Evolutionary conservation across 2,329 filamentous ascomycete genomes (phyloP).

Genomic region (Pseudogymnoascus sp.): DNA sequence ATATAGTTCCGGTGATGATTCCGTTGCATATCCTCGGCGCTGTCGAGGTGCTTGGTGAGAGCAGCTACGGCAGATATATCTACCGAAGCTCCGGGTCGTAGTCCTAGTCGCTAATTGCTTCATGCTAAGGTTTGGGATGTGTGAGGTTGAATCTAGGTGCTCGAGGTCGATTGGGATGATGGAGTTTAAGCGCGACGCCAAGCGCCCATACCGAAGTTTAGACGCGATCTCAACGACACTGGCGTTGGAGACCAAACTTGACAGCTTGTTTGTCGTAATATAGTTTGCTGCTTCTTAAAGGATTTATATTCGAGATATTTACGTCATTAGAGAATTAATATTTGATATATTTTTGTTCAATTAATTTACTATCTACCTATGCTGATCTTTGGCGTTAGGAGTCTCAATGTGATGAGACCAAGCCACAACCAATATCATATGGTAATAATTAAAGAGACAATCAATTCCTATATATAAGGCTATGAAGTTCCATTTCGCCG

Average conservation of each 20-base stretch:
- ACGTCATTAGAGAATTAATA: background rate
- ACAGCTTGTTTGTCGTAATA: background rate
- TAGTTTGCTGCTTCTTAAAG: background rate
- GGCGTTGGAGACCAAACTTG: background rate
- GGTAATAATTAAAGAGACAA: constrained; percentile 3
- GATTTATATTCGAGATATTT: background rate
- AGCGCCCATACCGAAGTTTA: background rate
- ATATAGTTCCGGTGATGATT: constrained; percentile 23
- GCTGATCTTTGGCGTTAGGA: background rate
- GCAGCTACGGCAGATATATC: constrained; percentile 23
- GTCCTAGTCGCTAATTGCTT: background rate
- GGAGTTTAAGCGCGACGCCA: background rate
- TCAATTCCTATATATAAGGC: constrained; percentile 1
- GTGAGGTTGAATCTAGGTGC: background rate
- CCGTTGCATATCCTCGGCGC: constrained; percentile 21
- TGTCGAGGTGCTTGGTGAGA: constrained; percentile 21
- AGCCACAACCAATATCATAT: background rate
- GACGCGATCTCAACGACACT: background rate
- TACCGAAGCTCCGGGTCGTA: constrained; percentile 14
- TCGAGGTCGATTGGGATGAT: background rate
- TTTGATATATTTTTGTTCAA: background rate
- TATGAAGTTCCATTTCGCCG: constrained; percentile 4
- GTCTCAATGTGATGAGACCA: background rate
- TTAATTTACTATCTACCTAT: background rate
- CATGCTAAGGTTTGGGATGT: background rate